Percentiles rank a stretch among this genome's conserved stretches.
Evolutionary conservation across 2,329 filamentous ascomycete genomes (phyloP).

Genomic region (Lasiodiplodia citricola): DNA sequence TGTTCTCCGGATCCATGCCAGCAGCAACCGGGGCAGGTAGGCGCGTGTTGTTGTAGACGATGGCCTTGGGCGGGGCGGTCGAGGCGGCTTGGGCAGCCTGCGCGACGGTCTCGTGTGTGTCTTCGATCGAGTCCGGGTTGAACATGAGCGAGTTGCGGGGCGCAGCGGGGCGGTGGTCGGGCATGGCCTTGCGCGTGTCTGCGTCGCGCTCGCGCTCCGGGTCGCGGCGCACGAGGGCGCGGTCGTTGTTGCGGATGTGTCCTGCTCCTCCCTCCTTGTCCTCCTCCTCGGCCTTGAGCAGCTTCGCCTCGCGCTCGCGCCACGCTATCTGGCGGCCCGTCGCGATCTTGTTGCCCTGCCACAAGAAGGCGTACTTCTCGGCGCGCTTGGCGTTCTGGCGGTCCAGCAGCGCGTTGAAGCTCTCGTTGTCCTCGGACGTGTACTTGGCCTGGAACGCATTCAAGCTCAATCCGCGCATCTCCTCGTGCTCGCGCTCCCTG

Average conservation of each 20-base stretch:
- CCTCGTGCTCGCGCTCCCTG: slow-evolving; percentile 56
- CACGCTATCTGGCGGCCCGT: slow-evolving; percentile 66
- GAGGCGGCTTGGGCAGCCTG: slow-evolving; percentile 73
- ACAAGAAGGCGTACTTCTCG: slow-evolving; percentile 88
- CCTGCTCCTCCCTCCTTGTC: neutral
- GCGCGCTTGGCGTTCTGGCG: slow-evolving; percentile 84
- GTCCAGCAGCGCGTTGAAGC: slow-evolving; percentile 90
- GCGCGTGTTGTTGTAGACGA: slow-evolving; percentile 84
- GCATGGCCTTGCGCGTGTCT: slow-evolving; percentile 74
- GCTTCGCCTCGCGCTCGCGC: slow-evolving; percentile 65
- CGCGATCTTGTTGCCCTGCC: slow-evolving; percentile 82
- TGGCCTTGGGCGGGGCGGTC: slow-evolving; percentile 74
- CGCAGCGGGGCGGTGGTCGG: slow-evolving; percentile 75
- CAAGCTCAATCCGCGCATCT: slow-evolving; percentile 69
- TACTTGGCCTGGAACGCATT: slow-evolving; percentile 89
- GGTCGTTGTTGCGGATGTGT: slow-evolving; percentile 28
- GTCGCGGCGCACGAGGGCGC: slow-evolving; percentile 20
- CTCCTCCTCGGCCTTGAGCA: slow-evolving; percentile 59
- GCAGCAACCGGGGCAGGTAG: slow-evolving; percentile 58
- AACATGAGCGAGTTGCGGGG: slow-evolving; percentile 93
- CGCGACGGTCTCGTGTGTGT: slow-evolving; percentile 62
- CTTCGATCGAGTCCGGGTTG: slow-evolving; percentile 66
- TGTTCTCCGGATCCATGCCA: slow-evolving; percentile 28
- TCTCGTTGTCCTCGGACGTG: slow-evolving; percentile 97
- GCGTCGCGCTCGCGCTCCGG: slow-evolving; percentile 53